Conservation (phyloP, 1,284 basidiomycete species). For the Rhodotorula mucilaginosa region DNA sequence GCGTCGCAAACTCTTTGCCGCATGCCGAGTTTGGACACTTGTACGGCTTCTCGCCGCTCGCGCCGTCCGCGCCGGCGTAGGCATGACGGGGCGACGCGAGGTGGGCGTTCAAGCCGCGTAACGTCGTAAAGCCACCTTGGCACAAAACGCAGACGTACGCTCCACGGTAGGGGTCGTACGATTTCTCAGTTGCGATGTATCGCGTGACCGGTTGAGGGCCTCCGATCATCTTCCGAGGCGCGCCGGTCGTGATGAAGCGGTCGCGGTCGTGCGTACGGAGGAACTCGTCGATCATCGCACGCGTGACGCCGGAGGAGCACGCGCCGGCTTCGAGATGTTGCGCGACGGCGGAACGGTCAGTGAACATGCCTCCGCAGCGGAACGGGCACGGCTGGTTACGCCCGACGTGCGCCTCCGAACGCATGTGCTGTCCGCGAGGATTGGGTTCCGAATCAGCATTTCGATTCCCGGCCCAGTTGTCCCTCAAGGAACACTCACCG, state of each 20-base stretch:
- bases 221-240: conserved; percentile 43
- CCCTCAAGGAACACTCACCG: neutral
- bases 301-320: conserved; percentile 50
- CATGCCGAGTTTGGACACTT: conserved; percentile 50
- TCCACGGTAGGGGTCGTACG: neutral
- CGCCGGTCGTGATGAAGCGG: conserved; percentile 49
- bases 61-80: neutral
- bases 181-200: conserved; percentile 1
- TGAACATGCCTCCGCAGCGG: conserved; percentile 51
- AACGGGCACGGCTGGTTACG: conserved; percentile 35
- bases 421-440: conserved; percentile 42
- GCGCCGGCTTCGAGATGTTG: conserved; percentile 55
- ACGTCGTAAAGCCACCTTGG: conserved; percentile 50
- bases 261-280: conserved; percentile 49
- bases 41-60: conserved; percentile 50
- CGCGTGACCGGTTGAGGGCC: conserved; percentile 14
- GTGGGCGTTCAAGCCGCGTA: conserved; percentile 56
- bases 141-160: conserved; percentile 60
- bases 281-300: conserved; percentile 47
- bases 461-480: too few relatives aligned
- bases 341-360: conserved; percentile 54
- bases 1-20: neutral
- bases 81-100: conserved; percentile 55
- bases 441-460: neutral
- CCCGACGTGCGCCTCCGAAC: conserved; percentile 47